Evolutionary conservation across 208 protist species (phyloP).

Genomic region (Trichomonas vaginalis): DNA sequence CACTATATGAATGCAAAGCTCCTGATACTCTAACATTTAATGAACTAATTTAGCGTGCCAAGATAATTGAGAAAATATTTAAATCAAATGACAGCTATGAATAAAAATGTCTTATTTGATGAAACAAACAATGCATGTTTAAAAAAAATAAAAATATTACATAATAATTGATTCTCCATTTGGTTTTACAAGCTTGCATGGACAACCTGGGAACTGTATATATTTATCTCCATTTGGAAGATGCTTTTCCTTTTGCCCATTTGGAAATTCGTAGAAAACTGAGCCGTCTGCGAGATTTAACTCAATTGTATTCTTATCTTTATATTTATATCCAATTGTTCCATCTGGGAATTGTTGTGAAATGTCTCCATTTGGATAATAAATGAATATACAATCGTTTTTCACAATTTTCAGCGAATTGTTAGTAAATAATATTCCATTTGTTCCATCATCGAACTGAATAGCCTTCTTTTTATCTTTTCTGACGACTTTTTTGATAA

Average conservation of each 20-base stretch:
- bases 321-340: neutral
- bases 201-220: neutral
- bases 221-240: neutral
- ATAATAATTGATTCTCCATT: neutral
- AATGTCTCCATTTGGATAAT: neutral
- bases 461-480: neutral
- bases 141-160: neutral
- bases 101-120: too few species aligned
- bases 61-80: too few species aligned
- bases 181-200: neutral
- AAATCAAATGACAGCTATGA: too few species aligned
- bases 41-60: too few species aligned
- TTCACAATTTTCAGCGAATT: neutral
- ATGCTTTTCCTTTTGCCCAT: constrained; percentile 5
- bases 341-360: neutral
- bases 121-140: too few species aligned
- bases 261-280: neutral
- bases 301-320: neutral
- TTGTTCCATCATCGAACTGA: neutral
- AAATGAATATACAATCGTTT: neutral
- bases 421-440: neutral
- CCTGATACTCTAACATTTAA: too few species aligned
- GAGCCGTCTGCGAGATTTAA: neutral
- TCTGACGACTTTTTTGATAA: neutral
- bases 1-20: too few species aligned